These are phyloP conservation scores for Gaultheria prostrata DNA, from an alignment of 148 eudicot species.

Conservation along the genomic window DNA sequence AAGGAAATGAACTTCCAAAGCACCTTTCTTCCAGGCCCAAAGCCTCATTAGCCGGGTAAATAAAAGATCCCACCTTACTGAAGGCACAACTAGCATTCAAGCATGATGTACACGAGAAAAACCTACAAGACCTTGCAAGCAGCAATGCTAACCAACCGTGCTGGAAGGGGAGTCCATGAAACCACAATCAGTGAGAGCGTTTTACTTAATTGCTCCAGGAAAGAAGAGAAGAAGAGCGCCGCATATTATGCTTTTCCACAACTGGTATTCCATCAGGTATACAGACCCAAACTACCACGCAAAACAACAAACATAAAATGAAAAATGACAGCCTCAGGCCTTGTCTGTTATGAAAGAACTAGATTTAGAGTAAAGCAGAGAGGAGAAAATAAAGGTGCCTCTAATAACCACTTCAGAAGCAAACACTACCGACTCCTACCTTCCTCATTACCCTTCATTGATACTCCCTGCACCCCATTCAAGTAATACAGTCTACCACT, in stretches of 20 bases:
- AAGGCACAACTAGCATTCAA: not conserved
- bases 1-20: not conserved
- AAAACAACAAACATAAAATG: not conserved
- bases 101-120: not conserved
- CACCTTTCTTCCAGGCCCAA: not conserved
- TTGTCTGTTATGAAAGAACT: not conserved
- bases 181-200: not conserved
- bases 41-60: not conserved
- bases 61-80: not conserved
- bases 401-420: not conserved
- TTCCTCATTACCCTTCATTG: not conserved
- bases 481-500: not conserved
- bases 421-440: not conserved
- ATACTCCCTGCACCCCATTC: not conserved
- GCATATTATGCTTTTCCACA: not conserved
- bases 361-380: not conserved
- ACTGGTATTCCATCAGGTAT: not conserved
- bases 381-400: not conserved
- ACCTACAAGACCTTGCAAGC: not conserved
- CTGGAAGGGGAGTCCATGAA: too few species aligned
- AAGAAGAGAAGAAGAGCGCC: not conserved
- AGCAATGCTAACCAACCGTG: not conserved
- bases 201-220: not conserved
- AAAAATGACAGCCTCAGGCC: not conserved
- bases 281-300: not conserved